Evolutionary conservation across 129 eudicot genomes (phyloP).

Genomic region (Daucus carota): DH1_v3.0 NC_030382.2:44228501-44229000

Average conservation of each 20-base stretch:
- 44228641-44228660: conserved; percentile 3
- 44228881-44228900: conserved; percentile 49
- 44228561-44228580: not conserved
- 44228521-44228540: not conserved
- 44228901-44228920: conserved; percentile 48
- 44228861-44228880: conserved; percentile 24
- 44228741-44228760: not conserved
- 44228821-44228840: not conserved
- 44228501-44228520: not conserved
- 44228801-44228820: conserved; percentile 6
- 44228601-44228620: not conserved
- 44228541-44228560: not conserved
- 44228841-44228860: not conserved
- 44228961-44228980: conserved; percentile 43
- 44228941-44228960: conserved; percentile 58
- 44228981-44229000: conserved; percentile 43
- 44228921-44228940: conserved; percentile 58
- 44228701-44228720: not conserved
- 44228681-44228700: not conserved
- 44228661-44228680: not conserved
- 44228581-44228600: not conserved
- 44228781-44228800: not conserved
- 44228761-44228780: conserved; percentile 4
- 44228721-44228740: not conserved
- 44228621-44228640: not conserved